Conservation (phyloP, 2,329 filamentous ascomycete species). For the Talaromyces sp. region DNA sequence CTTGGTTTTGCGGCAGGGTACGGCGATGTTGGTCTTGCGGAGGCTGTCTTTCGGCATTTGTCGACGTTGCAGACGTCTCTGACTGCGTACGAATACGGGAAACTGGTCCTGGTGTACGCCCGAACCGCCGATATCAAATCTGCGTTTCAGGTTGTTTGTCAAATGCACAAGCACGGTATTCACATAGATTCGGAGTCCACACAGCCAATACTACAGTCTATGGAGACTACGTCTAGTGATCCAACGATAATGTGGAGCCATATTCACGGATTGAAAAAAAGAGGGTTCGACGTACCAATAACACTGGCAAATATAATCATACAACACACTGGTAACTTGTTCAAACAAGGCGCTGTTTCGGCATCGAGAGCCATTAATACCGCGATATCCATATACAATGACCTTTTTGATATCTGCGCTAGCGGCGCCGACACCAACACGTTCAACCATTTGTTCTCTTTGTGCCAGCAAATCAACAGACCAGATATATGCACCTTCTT, state of each 20-base stretch:
- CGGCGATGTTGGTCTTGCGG: conserved; percentile 65
- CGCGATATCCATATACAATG: conserved; percentile 60
- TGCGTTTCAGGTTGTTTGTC: conserved; percentile 66
- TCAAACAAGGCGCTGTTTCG: conserved; percentile 28
- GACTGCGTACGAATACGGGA: conserved; percentile 71
- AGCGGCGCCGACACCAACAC: conserved; percentile 46
- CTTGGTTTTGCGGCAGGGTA: conserved; percentile 67
- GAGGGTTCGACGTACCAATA: conserved; percentile 47
- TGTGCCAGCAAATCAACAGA: conserved; percentile 44
- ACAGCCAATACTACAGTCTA: conserved; percentile 56
- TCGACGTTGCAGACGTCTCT: conserved; percentile 51
- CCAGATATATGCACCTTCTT: conserved; percentile 59
- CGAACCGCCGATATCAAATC: conserved; percentile 57
- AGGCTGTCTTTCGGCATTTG: conserved; percentile 65
- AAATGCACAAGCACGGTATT: conserved; percentile 66
- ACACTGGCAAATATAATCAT: conserved; percentile 49
- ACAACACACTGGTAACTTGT: conserved; percentile 47
- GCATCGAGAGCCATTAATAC: conserved; percentile 37
- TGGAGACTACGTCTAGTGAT: conserved; percentile 49
- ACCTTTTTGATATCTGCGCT: conserved; percentile 51
- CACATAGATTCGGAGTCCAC: conserved; percentile 59
- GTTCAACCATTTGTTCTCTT: conserved; percentile 58
- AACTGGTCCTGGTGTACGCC: conserved; percentile 68
- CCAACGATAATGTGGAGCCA: conserved; percentile 53
- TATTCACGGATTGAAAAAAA: conserved; percentile 55